phyloP scores from a whole-genome alignment of 257 asterid species.

The Forsythia viridissima region DNA sequence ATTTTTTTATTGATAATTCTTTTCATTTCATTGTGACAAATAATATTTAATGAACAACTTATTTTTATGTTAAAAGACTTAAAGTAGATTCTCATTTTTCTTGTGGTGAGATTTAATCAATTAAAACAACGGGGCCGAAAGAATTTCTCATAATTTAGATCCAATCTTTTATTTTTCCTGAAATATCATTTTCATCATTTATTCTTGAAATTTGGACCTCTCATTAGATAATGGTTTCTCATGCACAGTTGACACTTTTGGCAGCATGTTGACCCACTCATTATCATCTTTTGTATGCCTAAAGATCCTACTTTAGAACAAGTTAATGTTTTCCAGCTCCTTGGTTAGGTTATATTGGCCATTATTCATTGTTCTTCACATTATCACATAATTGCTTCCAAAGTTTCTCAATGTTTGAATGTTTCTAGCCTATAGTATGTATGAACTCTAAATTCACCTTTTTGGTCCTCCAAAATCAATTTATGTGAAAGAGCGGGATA shows the following conservation, averaged over 20 bases:
- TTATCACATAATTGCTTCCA: conserved; percentile 1
- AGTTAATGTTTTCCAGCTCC: neutral
- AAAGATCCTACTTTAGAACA: neutral
- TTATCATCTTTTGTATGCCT: neutral
- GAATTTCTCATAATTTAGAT: neutral
- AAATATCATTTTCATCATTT: neutral
- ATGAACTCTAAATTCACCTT: neutral
- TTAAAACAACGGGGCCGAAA: neutral
- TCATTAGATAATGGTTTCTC: neutral
- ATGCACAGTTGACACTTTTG: conserved; percentile 26
- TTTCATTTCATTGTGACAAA: too few relatives aligned
- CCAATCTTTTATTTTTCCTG: neutral
- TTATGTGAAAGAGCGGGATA: neutral
- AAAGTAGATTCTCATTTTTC: too few relatives aligned
- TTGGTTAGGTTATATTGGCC: neutral
- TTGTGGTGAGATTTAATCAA: neutral
- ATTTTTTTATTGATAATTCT: too few relatives aligned
- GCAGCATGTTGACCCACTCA: conserved; percentile 33
- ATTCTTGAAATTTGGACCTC: neutral
- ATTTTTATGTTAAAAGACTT: too few relatives aligned
- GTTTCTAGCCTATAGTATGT: neutral
- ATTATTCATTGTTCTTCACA: neutral
- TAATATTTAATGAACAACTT: too few relatives aligned
- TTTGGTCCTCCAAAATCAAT: too few relatives aligned
- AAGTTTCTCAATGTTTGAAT: neutral